phyloP scores from a whole-genome alignment of 225 moss, liverwort and hornwort species.

The Pseudoscleropodium purum region DNA sequence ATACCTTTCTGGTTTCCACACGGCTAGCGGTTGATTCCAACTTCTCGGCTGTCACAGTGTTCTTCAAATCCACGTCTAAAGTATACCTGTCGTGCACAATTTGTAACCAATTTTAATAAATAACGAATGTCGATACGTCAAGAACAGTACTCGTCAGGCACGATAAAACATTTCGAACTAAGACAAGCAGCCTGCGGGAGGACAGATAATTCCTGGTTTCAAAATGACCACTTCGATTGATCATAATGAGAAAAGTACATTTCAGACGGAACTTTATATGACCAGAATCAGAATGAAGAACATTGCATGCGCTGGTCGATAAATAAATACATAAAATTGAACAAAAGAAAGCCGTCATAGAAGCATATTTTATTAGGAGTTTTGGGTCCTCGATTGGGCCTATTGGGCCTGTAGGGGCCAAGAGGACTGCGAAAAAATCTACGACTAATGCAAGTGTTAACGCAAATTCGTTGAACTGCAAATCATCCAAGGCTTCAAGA shows the following conservation, averaged over 20 bases:
- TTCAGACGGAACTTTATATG: background rate
- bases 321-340: background rate
- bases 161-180: background rate
- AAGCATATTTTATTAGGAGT: background rate
- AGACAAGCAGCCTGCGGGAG: background rate
- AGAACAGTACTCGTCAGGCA: background rate
- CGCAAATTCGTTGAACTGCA: background rate
- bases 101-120: background rate
- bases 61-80: conserved; percentile 72
- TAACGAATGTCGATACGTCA: background rate
- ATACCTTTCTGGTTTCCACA: conserved; percentile 67
- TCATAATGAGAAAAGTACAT: too few species aligned
- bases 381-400: background rate
- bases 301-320: background rate
- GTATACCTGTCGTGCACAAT: conserved; percentile 40
- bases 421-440: background rate
- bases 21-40: conserved; percentile 51
- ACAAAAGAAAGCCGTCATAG: background rate
- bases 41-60: conserved; percentile 50
- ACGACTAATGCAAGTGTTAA: background rate
- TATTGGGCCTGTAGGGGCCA: background rate
- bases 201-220: background rate
- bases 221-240: background rate
- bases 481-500: background rate
- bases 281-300: background rate